phyloP scores from a whole-genome alignment of 768 basidiomycete genomes.

The Punctularia strigosozonata region DNA sequence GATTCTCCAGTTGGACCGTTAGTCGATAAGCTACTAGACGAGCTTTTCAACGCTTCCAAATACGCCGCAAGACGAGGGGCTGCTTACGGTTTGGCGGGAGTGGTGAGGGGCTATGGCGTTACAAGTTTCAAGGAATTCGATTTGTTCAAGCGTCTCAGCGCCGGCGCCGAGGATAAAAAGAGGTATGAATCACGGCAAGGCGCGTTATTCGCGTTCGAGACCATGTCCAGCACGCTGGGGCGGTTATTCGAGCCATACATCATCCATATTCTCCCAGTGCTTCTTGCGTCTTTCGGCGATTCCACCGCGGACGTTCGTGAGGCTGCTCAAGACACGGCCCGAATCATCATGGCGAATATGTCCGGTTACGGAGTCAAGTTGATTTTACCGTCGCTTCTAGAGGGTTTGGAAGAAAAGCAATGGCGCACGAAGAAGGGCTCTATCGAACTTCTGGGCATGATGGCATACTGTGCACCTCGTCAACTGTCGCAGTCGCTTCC shows the following conservation, averaged over 20 bases:
- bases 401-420: conserved; percentile 93
- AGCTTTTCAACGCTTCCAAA: conserved; percentile 68
- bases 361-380: conserved; percentile 94
- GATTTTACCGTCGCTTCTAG: conserved; percentile 80
- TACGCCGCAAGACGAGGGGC: conserved; percentile 95
- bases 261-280: conserved; percentile 68
- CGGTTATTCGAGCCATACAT: conserved; percentile 93
- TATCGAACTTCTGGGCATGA: conserved; percentile 92
- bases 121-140: conserved; percentile 75
- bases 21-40: conserved; percentile 66
- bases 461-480: conserved; percentile 96
- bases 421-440: conserved; percentile 98
- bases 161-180: conserved; percentile 84
- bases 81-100: conserved; percentile 90
- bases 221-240: conserved; percentile 74
- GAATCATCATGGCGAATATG: conserved; percentile 90
- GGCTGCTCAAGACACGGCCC: conserved; percentile 83
- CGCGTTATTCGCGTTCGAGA: conserved; percentile 91
- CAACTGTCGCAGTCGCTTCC: conserved; percentile 93
- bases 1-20: conserved; percentile 43
- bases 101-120: conserved; percentile 86
- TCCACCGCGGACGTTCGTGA: conserved; percentile 79
- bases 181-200: conserved; percentile 81
- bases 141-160: conserved; percentile 59
- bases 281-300: conserved; percentile 83